Evolutionary conservation across 2,329 filamentous ascomycete species (phyloP), one percentile per base, ranked within the genome.

Genomic region (Chaetomium olivaceum): DNA sequence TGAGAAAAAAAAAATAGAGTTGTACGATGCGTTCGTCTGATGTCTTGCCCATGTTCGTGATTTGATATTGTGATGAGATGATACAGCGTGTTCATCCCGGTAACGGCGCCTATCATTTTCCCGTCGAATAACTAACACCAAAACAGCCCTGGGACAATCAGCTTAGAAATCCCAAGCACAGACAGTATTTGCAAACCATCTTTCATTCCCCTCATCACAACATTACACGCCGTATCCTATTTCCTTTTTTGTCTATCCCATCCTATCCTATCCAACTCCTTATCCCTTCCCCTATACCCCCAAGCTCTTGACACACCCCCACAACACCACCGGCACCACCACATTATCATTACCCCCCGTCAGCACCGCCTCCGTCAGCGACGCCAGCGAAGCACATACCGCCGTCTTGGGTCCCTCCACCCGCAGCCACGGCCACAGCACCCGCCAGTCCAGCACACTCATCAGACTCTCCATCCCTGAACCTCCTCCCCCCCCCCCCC

Each of bases 341-440:
- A 99, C 95, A 81, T 99, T 99, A 82, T 99, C 95, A 77, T 99
- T 99, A 33, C 94, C 95, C 2, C 95, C 95, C 16, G 95, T 98
- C 69, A 99, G 80, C 56, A 97, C 94, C 29, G 95, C 93, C 80
- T 99, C 95, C 61, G 95, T 96, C 71, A 97, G 83, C 77, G 93
- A 97, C 31, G 93, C 92, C 65, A 93, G 86, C 51, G 85, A 84
- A 7, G 91, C 93, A 70, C 93, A 96, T 57, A 91, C 74, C 4
- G 82, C 80, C 12, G 90, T 87, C 74, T 94, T 95, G 4, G 88
- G 87, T 70, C 61, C 61, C 56, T 65, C 39, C 14, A n/a, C 36
- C 46, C 48, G 25, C 36, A 60, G 23, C 69, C 66, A 69, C 54
- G 48, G 39, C 31, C 58, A 65, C 55, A 64, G 25, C 36, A 29